Base-by-base conservation (phyloP, 805 yeast species). In the Cyberlindnera americana region DNA sequence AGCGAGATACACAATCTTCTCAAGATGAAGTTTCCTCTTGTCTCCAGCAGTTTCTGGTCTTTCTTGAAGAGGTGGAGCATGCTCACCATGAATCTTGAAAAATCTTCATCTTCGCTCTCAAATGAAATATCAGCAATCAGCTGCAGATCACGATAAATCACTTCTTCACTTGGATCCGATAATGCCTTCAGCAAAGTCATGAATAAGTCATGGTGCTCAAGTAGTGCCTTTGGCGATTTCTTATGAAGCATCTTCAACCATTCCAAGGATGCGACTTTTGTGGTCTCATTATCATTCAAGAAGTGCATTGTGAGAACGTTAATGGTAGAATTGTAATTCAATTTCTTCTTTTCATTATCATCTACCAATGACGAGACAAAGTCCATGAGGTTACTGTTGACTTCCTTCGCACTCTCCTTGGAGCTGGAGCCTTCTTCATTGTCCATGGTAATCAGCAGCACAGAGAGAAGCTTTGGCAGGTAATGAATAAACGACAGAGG, bases 221-320 rank as follows among this genome's bases (percentile, higher is more conserved):
- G 57, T 25, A 81, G 67, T 43, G 75, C 72, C 28, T 67, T 62
- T 3, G 84, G 83, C 16, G 82, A 81, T 49, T 81, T 81, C 19
- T 77, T 71, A 54, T 89, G 91, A 29, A 93, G 69, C 72, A 87
- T 77, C 13, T 80, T 78, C 23, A 93, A 67, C 99, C 99, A 93
- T 48, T 90, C 95, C 25, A 93, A 65, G 18, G 93, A 81, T 0
- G 95, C 87, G 24, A 88, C 72, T 43, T 93, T 73, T 0, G 96
- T 84, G 21, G 81, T 78, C 45, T 88, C 95, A 50, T 85, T 81
- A 38, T 83, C 87, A 47, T 77, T 80, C 42, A 78, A 62, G 45
- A 84, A 79, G 56, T 89, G 95, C 29, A 78, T 58, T 4, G 87
- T 81, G 40, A 91, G 69, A 5, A 83, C 80, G 42, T 80, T 79